Evolutionary conservation across 208 protist genomes (phyloP).

Genomic region (Kentomonas sorsogonicus): DNA sequence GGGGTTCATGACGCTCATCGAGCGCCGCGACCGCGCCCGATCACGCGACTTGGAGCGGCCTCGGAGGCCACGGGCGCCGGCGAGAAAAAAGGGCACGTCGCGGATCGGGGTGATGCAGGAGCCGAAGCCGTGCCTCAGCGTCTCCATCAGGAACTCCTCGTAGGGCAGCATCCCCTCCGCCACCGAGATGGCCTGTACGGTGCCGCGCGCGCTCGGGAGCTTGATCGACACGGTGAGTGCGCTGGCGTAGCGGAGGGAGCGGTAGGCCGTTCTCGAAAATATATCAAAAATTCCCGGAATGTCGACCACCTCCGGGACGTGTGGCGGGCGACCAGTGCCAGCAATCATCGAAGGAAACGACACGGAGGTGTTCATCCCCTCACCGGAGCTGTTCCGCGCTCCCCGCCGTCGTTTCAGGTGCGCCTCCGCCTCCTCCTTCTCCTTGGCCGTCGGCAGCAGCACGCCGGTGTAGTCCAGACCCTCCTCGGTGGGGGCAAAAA

Average conservation of each 20-base stretch:
- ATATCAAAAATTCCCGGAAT: constrained; percentile 39
- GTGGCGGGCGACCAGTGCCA: no score
- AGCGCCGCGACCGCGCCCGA: background rate
- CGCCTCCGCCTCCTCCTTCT: no score
- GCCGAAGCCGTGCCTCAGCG: constrained; percentile 14
- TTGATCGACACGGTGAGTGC: constrained; percentile 25
- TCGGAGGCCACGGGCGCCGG: background rate
- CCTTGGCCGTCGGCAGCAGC: background rate
- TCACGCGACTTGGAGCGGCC: background rate
- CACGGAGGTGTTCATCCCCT: no score
- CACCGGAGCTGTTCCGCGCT: no score
- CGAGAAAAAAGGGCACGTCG: no score
- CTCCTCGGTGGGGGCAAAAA: constrained; percentile 2
- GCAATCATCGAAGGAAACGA: no score
- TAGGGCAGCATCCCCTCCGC: constrained; percentile 48
- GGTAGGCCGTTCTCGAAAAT: constrained; percentile 40
- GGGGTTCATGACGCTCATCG: constrained; percentile 17
- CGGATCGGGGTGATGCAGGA: background rate
- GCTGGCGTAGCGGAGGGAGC: constrained; percentile 55
- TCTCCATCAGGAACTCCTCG: constrained; percentile 60
- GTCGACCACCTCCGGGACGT: no score
- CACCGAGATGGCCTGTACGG: constrained; percentile 22
- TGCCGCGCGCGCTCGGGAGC: constrained; percentile 11
- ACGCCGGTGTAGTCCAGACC: background rate
- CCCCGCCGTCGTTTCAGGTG: no score